Base-by-base conservation (phyloP, 2,329 filamentous ascomycete genomes). In the Colletotrichum ledebouriae region DNA sequence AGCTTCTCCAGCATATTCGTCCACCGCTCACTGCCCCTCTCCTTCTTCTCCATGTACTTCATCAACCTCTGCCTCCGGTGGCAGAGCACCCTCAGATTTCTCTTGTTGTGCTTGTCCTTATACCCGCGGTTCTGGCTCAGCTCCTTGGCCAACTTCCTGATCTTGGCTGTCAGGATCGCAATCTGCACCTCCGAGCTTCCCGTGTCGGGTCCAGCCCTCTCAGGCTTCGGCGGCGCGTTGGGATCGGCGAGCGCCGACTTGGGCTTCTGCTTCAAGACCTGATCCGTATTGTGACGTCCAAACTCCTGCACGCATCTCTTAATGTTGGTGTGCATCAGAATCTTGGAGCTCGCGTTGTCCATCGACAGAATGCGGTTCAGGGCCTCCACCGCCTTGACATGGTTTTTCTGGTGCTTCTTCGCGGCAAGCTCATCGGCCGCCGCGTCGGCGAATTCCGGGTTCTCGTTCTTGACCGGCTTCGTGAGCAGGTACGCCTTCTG, bases 121-220 rank as follows among this genome's bases (percentile, higher is more conserved):
- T 92, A 88, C 5, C 91, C 93, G 73, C 84, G 81, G 68, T 89
- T 87, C 47, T 83, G 85, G 75, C 91, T 86, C 59, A 97, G 80
- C 72, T 91, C 90, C 73, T 92, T 86, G 15, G 92, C 90, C 57
- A 99, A 79, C 25, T 91, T 90, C 71, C 93, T 86, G 77, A 99
- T 99, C 86, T 98, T 98, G 65, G 94, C 88, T 3, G 96, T 99
- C 78, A 99, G 80, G 73, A 99, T 97, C 52, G 94, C 94, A 72
- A 97, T 94, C 84, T 99, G 96, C n/a, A 99, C 97, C 81, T 99
- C 96, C 6, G 93, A 93, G 74, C 93, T 97, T 41, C 96, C 96
- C 1, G 95, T 99, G 77, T 99, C 96, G 5, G 92, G 92, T 0
- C 96, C 96, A n/a, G 90, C 89, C 37, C 97, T 91, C 29, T 73